Conservation (phyloP, 805 yeast species). For the Saccharomycopsis fodiens region DNA sequence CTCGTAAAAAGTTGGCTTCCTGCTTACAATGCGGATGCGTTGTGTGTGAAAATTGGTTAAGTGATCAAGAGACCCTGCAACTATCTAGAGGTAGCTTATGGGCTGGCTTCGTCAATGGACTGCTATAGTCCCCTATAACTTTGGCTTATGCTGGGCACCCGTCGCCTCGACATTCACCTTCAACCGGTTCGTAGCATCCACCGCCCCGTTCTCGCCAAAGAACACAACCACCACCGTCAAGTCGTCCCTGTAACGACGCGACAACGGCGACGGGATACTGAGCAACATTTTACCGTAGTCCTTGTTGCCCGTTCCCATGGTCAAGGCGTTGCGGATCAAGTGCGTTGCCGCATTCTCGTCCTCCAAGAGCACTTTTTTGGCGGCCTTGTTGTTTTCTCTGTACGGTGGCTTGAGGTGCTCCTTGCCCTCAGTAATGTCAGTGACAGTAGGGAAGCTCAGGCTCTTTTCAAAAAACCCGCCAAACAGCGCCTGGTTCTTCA, state of each 20-base stretch:
- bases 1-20: no score
- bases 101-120: no score
- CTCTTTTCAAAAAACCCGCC: slow-evolving; percentile 1
- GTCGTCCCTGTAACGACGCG: slow-evolving; percentile 92
- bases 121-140: background rate
- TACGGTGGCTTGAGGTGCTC: slow-evolving; percentile 65
- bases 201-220: slow-evolving; percentile 53
- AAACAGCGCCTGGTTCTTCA: slow-evolving; percentile 18
- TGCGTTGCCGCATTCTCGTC: slow-evolving; percentile 92
- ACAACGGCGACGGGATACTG: slow-evolving; percentile 84
- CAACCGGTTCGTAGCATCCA: slow-evolving; percentile 38
- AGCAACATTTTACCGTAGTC: slow-evolving; percentile 86
- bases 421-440: slow-evolving; percentile 53
- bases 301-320: slow-evolving; percentile 75
- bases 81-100: no score
- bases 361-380: slow-evolving; percentile 45
- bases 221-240: slow-evolving; percentile 93
- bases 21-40: no score
- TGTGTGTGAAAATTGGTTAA: no score
- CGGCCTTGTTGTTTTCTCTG: slow-evolving; percentile 38
- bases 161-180: slow-evolving; percentile 53
- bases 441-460: slow-evolving; percentile 44
- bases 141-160: slow-evolving; percentile 22
- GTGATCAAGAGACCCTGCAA: no score
- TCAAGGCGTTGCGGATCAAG: slow-evolving; percentile 83